phyloP scores from a whole-genome alignment of 495 filamentous ascomycete genomes.

The Podospora conica region DNA sequence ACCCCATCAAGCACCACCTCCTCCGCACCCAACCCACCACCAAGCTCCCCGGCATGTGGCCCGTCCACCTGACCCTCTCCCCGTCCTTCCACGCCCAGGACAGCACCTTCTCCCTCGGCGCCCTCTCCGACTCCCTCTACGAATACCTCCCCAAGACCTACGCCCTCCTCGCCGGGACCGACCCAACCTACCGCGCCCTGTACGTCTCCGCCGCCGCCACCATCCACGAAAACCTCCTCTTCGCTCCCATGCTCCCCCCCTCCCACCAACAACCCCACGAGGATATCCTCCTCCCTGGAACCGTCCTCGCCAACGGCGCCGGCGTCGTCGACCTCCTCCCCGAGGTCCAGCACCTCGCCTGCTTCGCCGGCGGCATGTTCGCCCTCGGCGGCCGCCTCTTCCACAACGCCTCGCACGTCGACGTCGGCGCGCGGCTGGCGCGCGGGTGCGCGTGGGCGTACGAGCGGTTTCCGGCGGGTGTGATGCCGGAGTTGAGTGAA shows the following conservation, averaged over 20 bases:
- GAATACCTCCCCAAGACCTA: constrained; percentile 81
- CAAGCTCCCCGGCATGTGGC: constrained; percentile 77
- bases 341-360: constrained; percentile 49
- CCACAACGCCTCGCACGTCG: constrained; percentile 59
- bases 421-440: constrained; percentile 72
- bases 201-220: constrained; percentile 54
- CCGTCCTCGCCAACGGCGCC: constrained; percentile 19
- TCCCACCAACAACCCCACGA: constrained; percentile 26
- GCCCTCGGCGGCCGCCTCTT: constrained; percentile 78
- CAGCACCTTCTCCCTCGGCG: constrained; percentile 59
- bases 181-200: constrained; percentile 36
- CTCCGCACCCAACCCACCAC: constrained; percentile 63
- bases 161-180: constrained; percentile 35
- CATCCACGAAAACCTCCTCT: constrained; percentile 61
- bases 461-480: constrained; percentile 64
- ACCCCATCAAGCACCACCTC: constrained; percentile 67
- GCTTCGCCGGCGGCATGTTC: constrained; percentile 91
- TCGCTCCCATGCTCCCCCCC: constrained; percentile 57
- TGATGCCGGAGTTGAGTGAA: constrained; percentile 78
- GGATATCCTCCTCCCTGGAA: constrained; percentile 63
- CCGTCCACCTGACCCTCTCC: constrained; percentile 55
- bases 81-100: constrained; percentile 26
- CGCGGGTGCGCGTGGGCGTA: constrained; percentile 95
- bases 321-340: constrained; percentile 24
- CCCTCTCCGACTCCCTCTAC: constrained; percentile 71